A percentile compares a stretch with the other conserved stretches of the same genome.
Evolutionary conservation across 108 stramenopile genomes (phyloP).

Genomic region (Cyclotella kingstonii): DNA sequence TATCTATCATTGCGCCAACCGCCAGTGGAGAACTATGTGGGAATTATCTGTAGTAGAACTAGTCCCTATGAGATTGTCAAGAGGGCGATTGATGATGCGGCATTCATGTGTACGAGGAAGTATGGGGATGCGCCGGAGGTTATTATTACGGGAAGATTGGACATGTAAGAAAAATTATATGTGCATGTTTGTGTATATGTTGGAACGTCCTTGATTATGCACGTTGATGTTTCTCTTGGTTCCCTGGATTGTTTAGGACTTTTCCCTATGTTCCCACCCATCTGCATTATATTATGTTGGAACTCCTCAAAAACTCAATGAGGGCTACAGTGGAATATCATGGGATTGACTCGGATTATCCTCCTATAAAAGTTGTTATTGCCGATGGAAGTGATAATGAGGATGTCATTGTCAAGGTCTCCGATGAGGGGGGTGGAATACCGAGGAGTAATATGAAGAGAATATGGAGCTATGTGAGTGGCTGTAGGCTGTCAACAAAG

Average conservation of each 20-base stretch:
- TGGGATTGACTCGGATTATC: constrained; percentile 87
- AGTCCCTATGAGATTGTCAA: constrained; percentile 95
- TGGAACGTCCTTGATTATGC: neutral
- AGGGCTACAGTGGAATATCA: constrained; percentile 97
- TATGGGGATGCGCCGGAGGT: constrained; percentile 99
- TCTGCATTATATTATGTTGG: constrained; percentile 94
- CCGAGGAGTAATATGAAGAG: constrained; percentile 89
- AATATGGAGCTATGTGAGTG: constrained; percentile 90
- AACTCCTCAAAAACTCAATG: constrained; percentile 98
- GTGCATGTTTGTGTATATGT: neutral
- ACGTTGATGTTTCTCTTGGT: neutral
- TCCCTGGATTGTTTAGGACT: constrained; percentile 31
- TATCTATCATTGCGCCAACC: constrained; percentile 86
- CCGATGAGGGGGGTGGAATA: constrained; percentile 99
- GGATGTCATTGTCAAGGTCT: constrained; percentile 98
- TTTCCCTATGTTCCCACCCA: constrained; percentile 94
- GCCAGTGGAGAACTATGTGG: constrained; percentile 89
- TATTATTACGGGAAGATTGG: constrained; percentile 89
- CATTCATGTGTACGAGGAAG: constrained; percentile 95
- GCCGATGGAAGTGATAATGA: constrained; percentile 97
- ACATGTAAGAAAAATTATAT: constrained; percentile 49
- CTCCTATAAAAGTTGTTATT: constrained; percentile 95
- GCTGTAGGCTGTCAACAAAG: neutral
- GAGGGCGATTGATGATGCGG: constrained; percentile 95
- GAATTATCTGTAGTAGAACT: constrained; percentile 78